Conservation (phyloP, 2,329 filamentous ascomycete species). For the Nothophaeocryptopus gaeumannii region DNA sequence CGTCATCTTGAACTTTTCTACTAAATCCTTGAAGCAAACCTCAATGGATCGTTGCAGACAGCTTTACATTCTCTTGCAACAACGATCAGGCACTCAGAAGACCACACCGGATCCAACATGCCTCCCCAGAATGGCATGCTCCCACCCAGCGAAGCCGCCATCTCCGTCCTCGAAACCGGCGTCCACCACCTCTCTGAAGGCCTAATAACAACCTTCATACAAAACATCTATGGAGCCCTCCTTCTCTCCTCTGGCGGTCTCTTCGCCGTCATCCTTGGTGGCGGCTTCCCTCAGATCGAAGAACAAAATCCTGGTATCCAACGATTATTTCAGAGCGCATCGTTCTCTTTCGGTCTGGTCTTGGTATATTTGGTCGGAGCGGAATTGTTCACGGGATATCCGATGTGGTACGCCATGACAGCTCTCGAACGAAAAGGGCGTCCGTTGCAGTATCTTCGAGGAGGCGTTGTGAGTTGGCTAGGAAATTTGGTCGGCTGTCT, state of each 20-base stretch:
- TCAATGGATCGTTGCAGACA: too few relatives aligned
- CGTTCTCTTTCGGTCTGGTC: conserved; percentile 30
- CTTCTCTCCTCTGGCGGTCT: conserved; percentile 27
- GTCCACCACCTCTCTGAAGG: conserved; percentile 27
- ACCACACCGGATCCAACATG: too few relatives aligned
- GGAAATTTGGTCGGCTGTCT: conserved; percentile 27
- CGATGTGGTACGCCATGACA: conserved; percentile 32
- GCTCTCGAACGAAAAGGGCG: conserved; percentile 25
- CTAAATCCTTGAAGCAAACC: too few relatives aligned
- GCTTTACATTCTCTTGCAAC: too few relatives aligned
- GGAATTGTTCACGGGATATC: conserved; percentile 33
- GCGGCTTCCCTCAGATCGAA: conserved; percentile 20
- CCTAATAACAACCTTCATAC: conserved; percentile 22
- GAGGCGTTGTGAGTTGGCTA: conserved; percentile 18
- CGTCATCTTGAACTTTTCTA: too few relatives aligned
- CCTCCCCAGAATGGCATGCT: conserved; percentile 16
- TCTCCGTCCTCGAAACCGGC: conserved; percentile 24
- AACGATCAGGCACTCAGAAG: too few relatives aligned
- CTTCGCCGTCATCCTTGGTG: conserved; percentile 23
- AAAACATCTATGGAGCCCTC: conserved; percentile 31
- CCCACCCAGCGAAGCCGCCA: conserved; percentile 22
- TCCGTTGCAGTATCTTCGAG: conserved; percentile 20
- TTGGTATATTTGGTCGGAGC: conserved; percentile 31
- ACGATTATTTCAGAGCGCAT: conserved; percentile 26
- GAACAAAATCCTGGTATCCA: conserved; percentile 24